These are phyloP conservation scores for Globisporangium okanoganense DNA, from an alignment of 352 stramenopile species.

Conservation along the genomic window DNA sequence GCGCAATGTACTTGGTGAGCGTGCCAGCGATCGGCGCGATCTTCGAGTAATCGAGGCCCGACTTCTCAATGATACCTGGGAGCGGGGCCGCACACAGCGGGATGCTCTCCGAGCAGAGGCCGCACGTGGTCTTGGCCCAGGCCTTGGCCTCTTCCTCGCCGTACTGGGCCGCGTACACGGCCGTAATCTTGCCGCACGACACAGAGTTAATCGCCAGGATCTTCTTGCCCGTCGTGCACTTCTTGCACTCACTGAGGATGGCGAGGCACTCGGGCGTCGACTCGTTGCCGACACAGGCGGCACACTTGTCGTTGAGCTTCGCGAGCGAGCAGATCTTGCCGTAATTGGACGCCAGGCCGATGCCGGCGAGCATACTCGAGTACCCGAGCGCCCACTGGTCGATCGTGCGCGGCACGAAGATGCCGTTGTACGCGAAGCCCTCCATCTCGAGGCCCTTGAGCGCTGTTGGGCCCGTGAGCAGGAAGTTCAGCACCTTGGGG, in stretches of 20 bases:
- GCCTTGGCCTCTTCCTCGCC: slow-evolving; percentile 27
- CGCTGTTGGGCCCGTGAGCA: not conserved
- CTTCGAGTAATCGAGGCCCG: slow-evolving; percentile 45
- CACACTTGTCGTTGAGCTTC: slow-evolving; percentile 37
- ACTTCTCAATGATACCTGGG: slow-evolving; percentile 47
- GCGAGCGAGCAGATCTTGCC: slow-evolving; percentile 3
- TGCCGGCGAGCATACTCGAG: slow-evolving; percentile 21
- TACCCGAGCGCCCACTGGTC: slow-evolving; percentile 24
- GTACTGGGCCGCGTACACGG: slow-evolving; percentile 36
- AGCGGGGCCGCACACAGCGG: slow-evolving; percentile 55
- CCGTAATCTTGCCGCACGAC: slow-evolving; percentile 35
- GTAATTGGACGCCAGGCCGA: slow-evolving; percentile 20
- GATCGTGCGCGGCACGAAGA: slow-evolving; percentile 20
- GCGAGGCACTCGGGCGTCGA: slow-evolving; percentile 27
- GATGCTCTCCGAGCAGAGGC: slow-evolving; percentile 24
- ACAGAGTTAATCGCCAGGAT: slow-evolving; percentile 43
- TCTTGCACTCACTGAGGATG: slow-evolving; percentile 43
- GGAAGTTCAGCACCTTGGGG: slow-evolving; percentile 10
- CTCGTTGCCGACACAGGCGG: slow-evolving; percentile 27
- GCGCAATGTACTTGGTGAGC: slow-evolving; percentile 38
- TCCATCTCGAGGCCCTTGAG: slow-evolving; percentile 10
- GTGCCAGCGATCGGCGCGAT: slow-evolving; percentile 18
- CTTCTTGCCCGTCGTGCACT: slow-evolving; percentile 30
- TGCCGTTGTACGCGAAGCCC: slow-evolving; percentile 21
- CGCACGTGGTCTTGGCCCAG: slow-evolving; percentile 35